Percentiles rank a stretch among this genome's conserved stretches.
Conservation (phyloP, 2,329 filamentous ascomycete genomes). For the Pseudocercospora eumusae region DNA sequence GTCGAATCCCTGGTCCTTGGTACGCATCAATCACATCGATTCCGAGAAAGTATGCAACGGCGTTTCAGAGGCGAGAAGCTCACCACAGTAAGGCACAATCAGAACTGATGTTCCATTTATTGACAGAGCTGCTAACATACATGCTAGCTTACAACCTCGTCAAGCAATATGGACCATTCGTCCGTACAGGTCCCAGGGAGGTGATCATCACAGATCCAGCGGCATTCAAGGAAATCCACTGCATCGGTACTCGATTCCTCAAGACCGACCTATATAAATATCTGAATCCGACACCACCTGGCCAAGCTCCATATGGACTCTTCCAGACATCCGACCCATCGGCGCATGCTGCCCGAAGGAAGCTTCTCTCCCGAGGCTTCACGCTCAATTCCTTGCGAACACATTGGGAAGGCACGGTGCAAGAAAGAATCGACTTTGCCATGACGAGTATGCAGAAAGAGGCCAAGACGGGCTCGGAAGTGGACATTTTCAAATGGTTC, state of each 20-base stretch:
- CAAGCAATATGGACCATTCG: constrained; percentile 35
- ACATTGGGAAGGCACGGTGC: constrained; percentile 41
- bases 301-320: constrained; percentile 29
- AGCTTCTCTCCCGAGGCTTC: constrained; percentile 40
- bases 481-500: constrained; percentile 44
- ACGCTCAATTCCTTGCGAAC: constrained; percentile 37
- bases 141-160: constrained; percentile 37
- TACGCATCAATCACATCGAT: constrained; percentile 14
- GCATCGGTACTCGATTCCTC: constrained; percentile 29
- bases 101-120: background rate
- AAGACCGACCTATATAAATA: constrained; percentile 34
- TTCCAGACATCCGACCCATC: constrained; percentile 42
- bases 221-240: constrained; percentile 34
- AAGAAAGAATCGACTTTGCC: constrained; percentile 36
- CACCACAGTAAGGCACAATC: constrained; percentile 37
- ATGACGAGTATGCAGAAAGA: constrained; percentile 39
- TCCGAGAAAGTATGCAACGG: constrained; percentile 10
- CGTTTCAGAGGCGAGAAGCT: constrained; percentile 25
- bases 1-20: constrained; percentile 6
- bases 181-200: constrained; percentile 33
- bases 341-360: constrained; percentile 40
- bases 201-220: constrained; percentile 32
- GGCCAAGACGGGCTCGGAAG: constrained; percentile 34
- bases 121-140: background rate
- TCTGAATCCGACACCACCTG: constrained; percentile 24